Conservation (phyloP, 2,329 filamentous ascomycete species). For the Ascochyta viciae-villosae region DNA sequence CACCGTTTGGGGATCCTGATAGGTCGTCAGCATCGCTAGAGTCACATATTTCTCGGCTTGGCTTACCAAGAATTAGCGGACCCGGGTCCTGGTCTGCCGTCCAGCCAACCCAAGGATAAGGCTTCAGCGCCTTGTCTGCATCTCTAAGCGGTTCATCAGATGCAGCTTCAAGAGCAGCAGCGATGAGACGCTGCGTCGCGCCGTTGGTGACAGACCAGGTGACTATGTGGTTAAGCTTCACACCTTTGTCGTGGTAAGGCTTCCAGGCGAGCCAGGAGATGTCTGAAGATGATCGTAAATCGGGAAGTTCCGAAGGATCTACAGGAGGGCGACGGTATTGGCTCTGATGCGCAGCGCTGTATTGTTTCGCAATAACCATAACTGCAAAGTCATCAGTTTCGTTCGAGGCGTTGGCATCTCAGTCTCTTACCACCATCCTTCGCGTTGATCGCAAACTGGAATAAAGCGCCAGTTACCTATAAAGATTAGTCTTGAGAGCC, state of each 20-base stretch:
- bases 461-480: constrained; percentile 6
- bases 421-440: constrained; percentile 6
- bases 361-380: constrained; percentile 6
- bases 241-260: constrained; percentile 4
- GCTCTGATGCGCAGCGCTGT: constrained; percentile 1
- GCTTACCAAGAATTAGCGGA: constrained; percentile 1
- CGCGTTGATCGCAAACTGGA: constrained; percentile 7
- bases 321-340: constrained; percentile 8
- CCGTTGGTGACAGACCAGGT: constrained; percentile 9
- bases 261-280: constrained; percentile 13
- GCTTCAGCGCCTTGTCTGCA: constrained; percentile 2
- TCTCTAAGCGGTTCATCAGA: not conserved
- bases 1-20: constrained; percentile 11
- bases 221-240: constrained; percentile 11
- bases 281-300: constrained; percentile 6
- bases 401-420: not conserved
- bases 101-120: constrained; percentile 5
- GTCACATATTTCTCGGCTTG: not conserved
- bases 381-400: not conserved
- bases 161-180: constrained; percentile 3
- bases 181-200: not conserved
- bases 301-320: not conserved
- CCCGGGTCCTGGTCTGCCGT: not conserved
- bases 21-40: not conserved
- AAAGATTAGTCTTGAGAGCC: not conserved